Percentiles rank a stretch among this genome's conserved stretches.
phyloP scores from a whole-genome alignment of 352 stramenopile species.

The Phytophthora meadii region DNA sequence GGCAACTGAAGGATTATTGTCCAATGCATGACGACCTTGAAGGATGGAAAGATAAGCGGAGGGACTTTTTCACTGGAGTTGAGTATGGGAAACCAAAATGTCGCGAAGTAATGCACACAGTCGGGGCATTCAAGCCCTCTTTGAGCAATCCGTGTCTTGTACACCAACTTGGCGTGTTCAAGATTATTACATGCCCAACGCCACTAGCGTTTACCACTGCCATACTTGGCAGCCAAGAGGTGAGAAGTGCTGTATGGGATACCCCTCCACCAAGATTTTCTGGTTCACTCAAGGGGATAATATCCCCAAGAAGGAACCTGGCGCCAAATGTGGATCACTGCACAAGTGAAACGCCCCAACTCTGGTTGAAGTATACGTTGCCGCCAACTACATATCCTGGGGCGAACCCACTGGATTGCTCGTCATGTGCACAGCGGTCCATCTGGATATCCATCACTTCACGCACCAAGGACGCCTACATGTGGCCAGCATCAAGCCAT shows the following conservation, averaged over 20 bases:
- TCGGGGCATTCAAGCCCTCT: slow-evolving; percentile 4
- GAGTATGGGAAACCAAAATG: slow-evolving; percentile 9
- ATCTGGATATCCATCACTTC: no score
- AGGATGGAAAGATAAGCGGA: slow-evolving; percentile 17
- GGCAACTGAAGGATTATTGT: slow-evolving; percentile 2
- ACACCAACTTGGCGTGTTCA: neutral
- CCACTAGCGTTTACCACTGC: neutral
- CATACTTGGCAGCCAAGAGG: no score
- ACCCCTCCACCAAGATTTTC: neutral
- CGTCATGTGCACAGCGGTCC: neutral
- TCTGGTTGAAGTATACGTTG: neutral
- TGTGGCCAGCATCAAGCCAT: no score
- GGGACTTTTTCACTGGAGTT: neutral
- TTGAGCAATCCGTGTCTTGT: slow-evolving; percentile 5
- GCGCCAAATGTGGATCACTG: neutral
- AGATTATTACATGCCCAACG: neutral
- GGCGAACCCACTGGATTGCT: neutral
- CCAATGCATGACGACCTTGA: slow-evolving; percentile 9
- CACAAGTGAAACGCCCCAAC: neutral
- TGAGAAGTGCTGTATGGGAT: slow-evolving; percentile 2
- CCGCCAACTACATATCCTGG: no score
- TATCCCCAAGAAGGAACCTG: neutral
- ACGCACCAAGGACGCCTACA: no score
- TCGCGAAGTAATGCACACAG: slow-evolving; percentile 16
- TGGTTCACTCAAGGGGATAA: neutral